These are phyloP conservation scores for Suillus alpinus DNA, from an alignment of 768 basidiomycete genomes.

Conservation along the genomic window DNA sequence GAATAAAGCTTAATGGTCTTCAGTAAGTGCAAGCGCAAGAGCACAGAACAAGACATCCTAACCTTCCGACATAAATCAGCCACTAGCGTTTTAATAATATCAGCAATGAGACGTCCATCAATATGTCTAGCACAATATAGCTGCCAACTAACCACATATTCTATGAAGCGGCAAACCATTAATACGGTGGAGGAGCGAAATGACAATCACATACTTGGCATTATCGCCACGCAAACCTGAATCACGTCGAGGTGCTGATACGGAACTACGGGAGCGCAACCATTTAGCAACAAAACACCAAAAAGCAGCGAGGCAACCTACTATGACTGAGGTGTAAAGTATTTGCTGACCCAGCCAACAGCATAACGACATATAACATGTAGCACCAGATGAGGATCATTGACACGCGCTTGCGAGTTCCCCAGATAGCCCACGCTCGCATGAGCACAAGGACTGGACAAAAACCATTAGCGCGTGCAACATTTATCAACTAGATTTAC, in stretches of 20 bases:
- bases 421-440: conserved; percentile 11
- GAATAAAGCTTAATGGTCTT: background rate
- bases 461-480: background rate
- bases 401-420: background rate
- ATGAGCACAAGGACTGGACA: conserved; percentile 6
- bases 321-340: background rate
- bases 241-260: background rate
- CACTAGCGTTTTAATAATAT: conserved; percentile 5
- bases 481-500: background rate
- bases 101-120: background rate
- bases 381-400: conserved; percentile 1
- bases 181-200: background rate
- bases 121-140: background rate
- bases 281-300: background rate
- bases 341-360: background rate
- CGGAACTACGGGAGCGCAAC: background rate
- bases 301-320: background rate
- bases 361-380: background rate
- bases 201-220: conserved; percentile 5
- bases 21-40: background rate
- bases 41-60: background rate
- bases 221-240: background rate
- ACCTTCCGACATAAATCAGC: conserved; percentile 7
- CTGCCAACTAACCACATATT: background rate
- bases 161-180: background rate